Evolutionary conservation across 495 filamentous ascomycete genomes (phyloP).

Genomic region (Penicillium parvum): DNA sequence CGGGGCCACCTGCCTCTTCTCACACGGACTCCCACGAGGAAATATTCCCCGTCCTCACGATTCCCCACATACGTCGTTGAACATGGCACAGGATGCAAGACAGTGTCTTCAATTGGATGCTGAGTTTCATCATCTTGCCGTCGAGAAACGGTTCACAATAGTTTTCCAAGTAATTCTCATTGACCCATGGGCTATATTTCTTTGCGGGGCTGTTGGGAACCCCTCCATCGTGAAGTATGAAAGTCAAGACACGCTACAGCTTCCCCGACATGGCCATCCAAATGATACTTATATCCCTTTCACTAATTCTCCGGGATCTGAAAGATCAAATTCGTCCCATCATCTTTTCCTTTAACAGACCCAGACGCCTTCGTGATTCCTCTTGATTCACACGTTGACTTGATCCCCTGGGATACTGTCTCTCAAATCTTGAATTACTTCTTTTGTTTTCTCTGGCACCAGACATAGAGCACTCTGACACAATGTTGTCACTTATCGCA

Average conservation of each 20-base stretch:
- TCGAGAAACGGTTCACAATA: neutral
- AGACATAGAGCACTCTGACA: neutral
- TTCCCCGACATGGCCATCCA: neutral
- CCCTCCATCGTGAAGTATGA: neutral
- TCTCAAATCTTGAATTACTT: neutral
- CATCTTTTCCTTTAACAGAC: neutral
- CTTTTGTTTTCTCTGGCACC: neutral
- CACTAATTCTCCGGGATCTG: too few relatives aligned
- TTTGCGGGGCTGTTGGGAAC: slow-evolving; percentile 2
- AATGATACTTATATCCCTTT: slow-evolving; percentile 13
- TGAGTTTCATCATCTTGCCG: neutral
- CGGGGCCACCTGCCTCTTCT: too few relatives aligned
- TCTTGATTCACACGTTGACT: neutral
- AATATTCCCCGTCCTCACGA: slow-evolving; percentile 17
- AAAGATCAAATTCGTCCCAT: neutral
- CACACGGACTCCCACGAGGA: slow-evolving; percentile 5
- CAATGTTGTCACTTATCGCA: slow-evolving; percentile 22
- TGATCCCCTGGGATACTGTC: too few relatives aligned
- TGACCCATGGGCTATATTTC: neutral
- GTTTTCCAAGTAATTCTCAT: neutral
- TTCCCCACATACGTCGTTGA: slow-evolving; percentile 2
- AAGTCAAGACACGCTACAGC: neutral
- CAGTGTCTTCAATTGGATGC: slow-evolving; percentile 8
- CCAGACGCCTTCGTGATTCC: neutral
- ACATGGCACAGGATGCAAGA: neutral